These are phyloP conservation scores for Malus fusca DNA, from an alignment of 306 rosid species.

Conservation along the genomic window DNA sequence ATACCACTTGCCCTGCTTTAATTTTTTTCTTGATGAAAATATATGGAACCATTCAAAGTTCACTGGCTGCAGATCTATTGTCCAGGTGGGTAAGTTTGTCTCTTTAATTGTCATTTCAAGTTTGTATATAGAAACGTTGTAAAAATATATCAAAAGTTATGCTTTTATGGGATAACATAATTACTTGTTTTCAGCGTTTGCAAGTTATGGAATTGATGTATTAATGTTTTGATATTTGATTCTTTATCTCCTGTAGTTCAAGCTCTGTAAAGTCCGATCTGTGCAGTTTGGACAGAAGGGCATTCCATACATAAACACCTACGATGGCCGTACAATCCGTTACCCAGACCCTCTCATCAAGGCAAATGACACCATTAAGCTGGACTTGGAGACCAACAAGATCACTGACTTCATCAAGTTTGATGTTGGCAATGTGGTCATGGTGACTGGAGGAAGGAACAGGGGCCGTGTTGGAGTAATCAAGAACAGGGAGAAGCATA, in stretches of 20 bases:
- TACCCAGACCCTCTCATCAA: slow-evolving; percentile 74
- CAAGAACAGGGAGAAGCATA: slow-evolving; percentile 75
- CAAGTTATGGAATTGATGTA: not conserved
- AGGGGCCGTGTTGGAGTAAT: slow-evolving; percentile 81
- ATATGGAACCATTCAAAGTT: not conserved
- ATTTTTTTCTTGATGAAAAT: not conserved
- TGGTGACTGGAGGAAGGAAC: slow-evolving; percentile 80
- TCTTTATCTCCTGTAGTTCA: slow-evolving; percentile 40
- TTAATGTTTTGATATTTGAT: not conserved
- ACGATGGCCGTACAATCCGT: slow-evolving; percentile 77
- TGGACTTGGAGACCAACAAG: slow-evolving; percentile 62
- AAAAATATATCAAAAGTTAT: not conserved
- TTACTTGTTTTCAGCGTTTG: not conserved
- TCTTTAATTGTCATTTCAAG: not conserved
- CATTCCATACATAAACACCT: slow-evolving; percentile 72
- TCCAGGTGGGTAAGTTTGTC: not conserved
- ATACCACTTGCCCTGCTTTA: not conserved
- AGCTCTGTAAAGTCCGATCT: slow-evolving; percentile 76
- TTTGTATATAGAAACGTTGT: not conserved
- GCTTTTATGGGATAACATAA: not conserved
- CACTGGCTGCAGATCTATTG: not conserved
- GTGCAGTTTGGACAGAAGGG: slow-evolving; percentile 79
- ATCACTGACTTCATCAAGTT: slow-evolving; percentile 67
- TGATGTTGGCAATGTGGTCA: slow-evolving; percentile 72
- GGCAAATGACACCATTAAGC: slow-evolving; percentile 75